These are phyloP conservation scores for Kluyveromyces lactis DNA, from an alignment of 805 yeast genomes.

Conservation along the genomic window DNA sequence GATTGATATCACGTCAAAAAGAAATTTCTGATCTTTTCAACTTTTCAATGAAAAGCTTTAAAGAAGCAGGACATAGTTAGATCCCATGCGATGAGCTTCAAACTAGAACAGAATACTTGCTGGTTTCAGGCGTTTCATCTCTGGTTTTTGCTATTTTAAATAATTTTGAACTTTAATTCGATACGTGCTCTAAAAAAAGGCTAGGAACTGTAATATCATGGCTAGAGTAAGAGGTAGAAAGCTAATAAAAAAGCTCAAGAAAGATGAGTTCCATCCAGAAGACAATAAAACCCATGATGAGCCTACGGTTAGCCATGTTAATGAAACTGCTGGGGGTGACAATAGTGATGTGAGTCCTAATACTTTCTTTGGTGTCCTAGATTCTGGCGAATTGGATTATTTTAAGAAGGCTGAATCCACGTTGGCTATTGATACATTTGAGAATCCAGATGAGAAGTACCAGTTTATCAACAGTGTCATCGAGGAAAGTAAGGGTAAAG, in stretches of 20 bases:
- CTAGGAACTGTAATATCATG: slow-evolving; percentile 1
- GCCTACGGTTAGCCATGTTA: not conserved
- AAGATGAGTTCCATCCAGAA: slow-evolving; percentile 17
- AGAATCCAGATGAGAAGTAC: slow-evolving; percentile 54
- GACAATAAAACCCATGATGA: slow-evolving; percentile 8
- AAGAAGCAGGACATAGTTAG: no score
- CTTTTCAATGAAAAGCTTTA: not conserved
- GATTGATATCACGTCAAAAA: not conserved
- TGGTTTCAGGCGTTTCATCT: no score
- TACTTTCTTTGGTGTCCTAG: slow-evolving; percentile 81
- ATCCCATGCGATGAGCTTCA: not conserved
- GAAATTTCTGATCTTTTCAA: not conserved
- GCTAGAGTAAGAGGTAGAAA: slow-evolving; percentile 38
- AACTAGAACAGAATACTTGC: no score
- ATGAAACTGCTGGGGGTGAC: slow-evolving; percentile 4
- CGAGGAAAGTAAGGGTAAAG: slow-evolving; percentile 83
- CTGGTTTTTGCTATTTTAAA: no score
- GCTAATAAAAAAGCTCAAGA: slow-evolving; percentile 24
- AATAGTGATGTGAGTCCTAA: slow-evolving; percentile 21
- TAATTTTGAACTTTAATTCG: no score
- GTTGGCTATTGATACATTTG: slow-evolving; percentile 68
- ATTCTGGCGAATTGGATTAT: slow-evolving; percentile 76
- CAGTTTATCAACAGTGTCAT: slow-evolving; percentile 71
- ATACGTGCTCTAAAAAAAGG: no score
- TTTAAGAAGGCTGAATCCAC: slow-evolving; percentile 90